Evolutionary conservation across 2,329 filamentous ascomycete genomes (phyloP), one percentile per base, ranked within the genome.

Genomic region (Byssochlamys sp.): DNA sequence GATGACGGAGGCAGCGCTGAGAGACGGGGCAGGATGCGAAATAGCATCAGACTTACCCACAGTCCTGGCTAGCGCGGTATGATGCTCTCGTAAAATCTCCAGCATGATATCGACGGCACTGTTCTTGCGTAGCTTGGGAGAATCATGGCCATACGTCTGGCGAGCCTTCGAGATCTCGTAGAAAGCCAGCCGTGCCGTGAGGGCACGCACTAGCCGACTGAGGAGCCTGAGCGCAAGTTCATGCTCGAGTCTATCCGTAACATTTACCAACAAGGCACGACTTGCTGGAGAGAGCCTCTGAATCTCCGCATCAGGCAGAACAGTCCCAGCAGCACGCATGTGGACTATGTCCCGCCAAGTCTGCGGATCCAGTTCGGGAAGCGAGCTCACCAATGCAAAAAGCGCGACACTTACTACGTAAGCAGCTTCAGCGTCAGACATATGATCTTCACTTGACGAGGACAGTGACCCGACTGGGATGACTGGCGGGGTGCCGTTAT

Each of bases 161-260:
- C 70, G 70, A 5, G 72, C 62, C 58, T 74, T 73, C 6, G 76
- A 73, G 50, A 81, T 78, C 57, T 80, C 77, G 59, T 78, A 67
- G 56, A 79, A 80, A 33, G 78, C 78, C 50, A 74, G 68, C 9
- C 80, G 75, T 24, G 76, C 76, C 5, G 75, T 76, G 53, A 83
- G 74, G 53, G 74, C 79, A 54, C 75, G 73, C 25, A 79, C 72
- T 33, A 83, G 65, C 10, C 78, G 75, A 53, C 74, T 74, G n/a
- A 78, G 69, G 31, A 83, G 69, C 25, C 79, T 76, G 51, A 81
- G 64, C 19, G 78, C 79, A 27, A 79, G 71, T 45, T 81, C 79
- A 65, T 81, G 77, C 59, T 81, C 79, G 12, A 81, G 67, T 39
- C 71, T 73, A 62, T 81, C 76, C 59, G 66, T 71, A 3, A 68